Evolutionary conservation across 768 basidiomycete species (phyloP).

Genomic region (Boletus bicolor): DNA sequence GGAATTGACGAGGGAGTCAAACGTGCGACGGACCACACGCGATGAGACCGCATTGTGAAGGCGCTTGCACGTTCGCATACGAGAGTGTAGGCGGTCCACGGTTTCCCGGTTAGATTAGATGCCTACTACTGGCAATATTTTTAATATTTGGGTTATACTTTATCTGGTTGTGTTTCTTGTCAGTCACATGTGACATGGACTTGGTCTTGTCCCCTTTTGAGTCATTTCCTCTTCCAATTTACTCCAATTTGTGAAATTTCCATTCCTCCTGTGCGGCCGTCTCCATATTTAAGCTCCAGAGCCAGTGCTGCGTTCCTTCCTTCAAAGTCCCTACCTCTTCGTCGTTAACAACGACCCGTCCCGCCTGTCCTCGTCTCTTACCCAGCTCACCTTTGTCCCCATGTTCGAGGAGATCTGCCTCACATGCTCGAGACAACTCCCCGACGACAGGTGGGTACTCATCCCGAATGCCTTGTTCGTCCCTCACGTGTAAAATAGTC

Average conservation of each 20-base stretch:
- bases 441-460: conserved; percentile 55
- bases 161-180: neutral
- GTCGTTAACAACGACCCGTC: conserved; percentile 7
- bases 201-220: conserved; percentile 30
- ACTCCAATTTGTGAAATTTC: conserved; percentile 34
- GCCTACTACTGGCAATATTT: neutral
- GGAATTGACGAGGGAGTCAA: conserved; percentile 1
- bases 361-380: neutral
- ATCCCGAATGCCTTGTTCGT: conserved; percentile 11
- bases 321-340: conserved; percentile 16
- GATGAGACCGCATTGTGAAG: too few species aligned
- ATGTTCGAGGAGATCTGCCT: conserved; percentile 85
- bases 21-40: conserved; percentile 12
- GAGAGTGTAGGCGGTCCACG: too few species aligned
- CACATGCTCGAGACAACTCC: conserved; percentile 63
- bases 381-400: conserved; percentile 12
- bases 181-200: conserved; percentile 26
- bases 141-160: neutral
- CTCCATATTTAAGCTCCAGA: conserved; percentile 33
- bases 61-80: conserved; percentile 15
- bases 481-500: conserved; percentile 40
- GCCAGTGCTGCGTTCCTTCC: conserved; percentile 17
- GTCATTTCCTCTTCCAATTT: conserved; percentile 32
- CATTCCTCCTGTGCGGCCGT: conserved; percentile 36
- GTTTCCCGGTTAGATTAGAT: conserved; percentile 12